Evolutionary conservation across 768 basidiomycete genomes (phyloP).

Genomic region (Kwoniella mangroviensis): DNA sequence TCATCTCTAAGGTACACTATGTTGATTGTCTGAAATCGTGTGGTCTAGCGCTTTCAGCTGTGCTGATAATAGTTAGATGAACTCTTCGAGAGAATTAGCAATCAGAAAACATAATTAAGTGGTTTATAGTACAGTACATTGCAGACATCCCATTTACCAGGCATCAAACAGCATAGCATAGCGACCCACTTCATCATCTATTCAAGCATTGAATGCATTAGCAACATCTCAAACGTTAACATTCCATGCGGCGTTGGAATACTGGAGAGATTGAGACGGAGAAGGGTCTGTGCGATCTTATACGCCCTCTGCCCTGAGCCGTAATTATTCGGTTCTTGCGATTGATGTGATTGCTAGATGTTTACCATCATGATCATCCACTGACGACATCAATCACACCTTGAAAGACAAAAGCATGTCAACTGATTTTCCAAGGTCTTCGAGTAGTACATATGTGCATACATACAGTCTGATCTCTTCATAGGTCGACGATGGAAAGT

Average conservation of each 20-base stretch:
- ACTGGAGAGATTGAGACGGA: too few relatives aligned
- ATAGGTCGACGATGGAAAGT: neutral
- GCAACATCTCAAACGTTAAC: neutral
- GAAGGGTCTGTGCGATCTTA: too few relatives aligned
- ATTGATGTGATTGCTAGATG: too few relatives aligned
- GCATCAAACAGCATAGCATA: neutral
- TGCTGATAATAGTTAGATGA: slow-evolving; percentile 21
- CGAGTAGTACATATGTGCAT: neutral
- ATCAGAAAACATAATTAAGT: too few relatives aligned
- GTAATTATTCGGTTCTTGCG: too few relatives aligned
- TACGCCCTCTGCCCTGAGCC: too few relatives aligned
- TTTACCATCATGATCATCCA: too few relatives aligned
- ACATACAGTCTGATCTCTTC: neutral
- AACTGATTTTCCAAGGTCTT: neutral
- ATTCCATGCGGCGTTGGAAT: too few relatives aligned
- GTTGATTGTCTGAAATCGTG: neutral
- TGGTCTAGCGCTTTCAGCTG: slow-evolving; percentile 22
- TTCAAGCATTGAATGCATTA: neutral
- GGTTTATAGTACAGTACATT: too few relatives aligned
- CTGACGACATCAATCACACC: too few relatives aligned
- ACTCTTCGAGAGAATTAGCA: neutral
- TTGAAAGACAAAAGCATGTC: too few relatives aligned
- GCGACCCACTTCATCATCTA: neutral
- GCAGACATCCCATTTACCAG: too few relatives aligned
- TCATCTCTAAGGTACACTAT: neutral